Conservation (phyloP, 1,284 basidiomycete species). For the Tausonia pullulans region DNA sequence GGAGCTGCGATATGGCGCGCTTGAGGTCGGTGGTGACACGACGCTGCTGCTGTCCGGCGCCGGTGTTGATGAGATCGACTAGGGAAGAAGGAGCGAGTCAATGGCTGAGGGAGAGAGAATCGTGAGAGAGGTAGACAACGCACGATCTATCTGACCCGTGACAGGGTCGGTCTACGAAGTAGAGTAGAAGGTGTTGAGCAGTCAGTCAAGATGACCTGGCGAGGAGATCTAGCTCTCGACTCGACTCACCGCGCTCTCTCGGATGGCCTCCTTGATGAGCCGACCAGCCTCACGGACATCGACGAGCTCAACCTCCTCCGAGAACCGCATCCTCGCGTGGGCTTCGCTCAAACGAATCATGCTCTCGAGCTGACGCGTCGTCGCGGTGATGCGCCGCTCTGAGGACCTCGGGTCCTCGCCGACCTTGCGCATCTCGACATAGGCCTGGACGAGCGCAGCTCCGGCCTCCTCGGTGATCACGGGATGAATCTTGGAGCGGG, state of each 20-base stretch:
- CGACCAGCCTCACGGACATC: slow-evolving; percentile 87
- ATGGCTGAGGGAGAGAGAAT: neutral
- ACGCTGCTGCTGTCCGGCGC: slow-evolving; percentile 73
- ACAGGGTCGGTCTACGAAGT: slow-evolving; percentile 62
- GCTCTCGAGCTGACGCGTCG: slow-evolving; percentile 90
- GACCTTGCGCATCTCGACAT: slow-evolving; percentile 87
- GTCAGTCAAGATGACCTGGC: neutral
- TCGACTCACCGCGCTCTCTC: slow-evolving; percentile 56
- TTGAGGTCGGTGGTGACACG: slow-evolving; percentile 73
- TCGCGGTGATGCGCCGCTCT: slow-evolving; percentile 94
- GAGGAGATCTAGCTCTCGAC: neutral
- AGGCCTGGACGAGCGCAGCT: slow-evolving; percentile 71
- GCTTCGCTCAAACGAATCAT: slow-evolving; percentile 98
- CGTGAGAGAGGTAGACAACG: neutral
- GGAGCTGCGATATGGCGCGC: slow-evolving; percentile 53
- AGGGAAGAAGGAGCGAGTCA: no score
- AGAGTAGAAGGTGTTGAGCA: neutral
- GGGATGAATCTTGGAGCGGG: slow-evolving; percentile 77
- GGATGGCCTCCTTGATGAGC: slow-evolving; percentile 89
- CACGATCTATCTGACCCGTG: slow-evolving; percentile 58
- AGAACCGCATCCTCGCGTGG: slow-evolving; percentile 91
- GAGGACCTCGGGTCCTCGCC: slow-evolving; percentile 75
- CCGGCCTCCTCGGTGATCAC: slow-evolving; percentile 79
- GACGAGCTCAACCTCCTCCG: slow-evolving; percentile 63
- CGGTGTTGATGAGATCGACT: slow-evolving; percentile 85